Base-by-base conservation (phyloP, 2,329 filamentous ascomycete genomes). In the Hypocrella siamensis region DNA sequence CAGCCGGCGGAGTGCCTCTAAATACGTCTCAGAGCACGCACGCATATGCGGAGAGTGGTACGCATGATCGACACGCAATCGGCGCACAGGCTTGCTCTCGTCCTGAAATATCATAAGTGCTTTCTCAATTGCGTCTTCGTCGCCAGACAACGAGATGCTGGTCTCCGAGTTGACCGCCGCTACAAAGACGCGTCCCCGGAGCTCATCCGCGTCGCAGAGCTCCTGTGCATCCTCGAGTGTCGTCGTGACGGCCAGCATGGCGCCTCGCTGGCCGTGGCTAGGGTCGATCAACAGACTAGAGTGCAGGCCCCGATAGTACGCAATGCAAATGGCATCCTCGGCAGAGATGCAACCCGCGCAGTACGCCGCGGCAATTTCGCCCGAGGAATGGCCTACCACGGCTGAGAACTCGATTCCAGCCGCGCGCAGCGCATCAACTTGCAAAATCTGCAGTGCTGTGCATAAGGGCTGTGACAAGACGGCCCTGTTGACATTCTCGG, bases 1-100 rank as follows among this genome's bases (percentile, higher is more conserved):
- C 25, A 14, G 8, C 4, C 9, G 22, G 30, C 14, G 8, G 31
- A 17, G 0, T 28, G 32, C 2, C 29, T 21, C 53, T 5, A 42
- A 19, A 18, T 45, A 48, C 2, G 32, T 32, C 10, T 31, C 30
- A 10, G 33, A 36, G 11, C 39, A 43, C 3, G 35, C 9, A 1
- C 28, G 19, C 53, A 61, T 61, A 31, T 59, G 53, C n/a, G 49
- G 47, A 1, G 60, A 62, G 22, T 51, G 52, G 4, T 62, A 63
- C 0, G 58, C 59, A 6, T 36, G 52, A 31, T 58, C 50, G 3
- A 59, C 53, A 14, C 48, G 43, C 0, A 64, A 42, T 1, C 37
- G 21, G 4, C 53, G 38, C 2, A 42, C 35, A 29, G 57, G 52
- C 6, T 45, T 40, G 18, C 42, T 38, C 6, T 42, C 36, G 9